These are phyloP conservation scores for Leccinum obscurum DNA, from an alignment of 768 basidiomycete species.

Conservation along the genomic window DNA sequence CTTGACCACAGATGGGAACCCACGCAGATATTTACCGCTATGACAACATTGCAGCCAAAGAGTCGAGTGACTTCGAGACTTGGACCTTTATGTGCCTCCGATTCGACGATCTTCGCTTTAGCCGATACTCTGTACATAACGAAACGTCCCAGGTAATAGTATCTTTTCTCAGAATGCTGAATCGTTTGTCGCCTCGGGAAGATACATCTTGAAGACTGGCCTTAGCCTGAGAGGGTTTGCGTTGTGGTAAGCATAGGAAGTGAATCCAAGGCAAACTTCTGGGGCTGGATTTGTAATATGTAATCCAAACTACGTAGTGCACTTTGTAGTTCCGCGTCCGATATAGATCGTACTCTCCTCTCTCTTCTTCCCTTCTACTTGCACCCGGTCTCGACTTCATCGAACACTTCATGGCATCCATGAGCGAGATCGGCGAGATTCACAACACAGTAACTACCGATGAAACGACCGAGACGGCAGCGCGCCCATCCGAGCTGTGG, in stretches of 20 bases:
- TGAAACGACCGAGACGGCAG: constrained; percentile 1
- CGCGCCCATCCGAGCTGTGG: constrained; percentile 12
- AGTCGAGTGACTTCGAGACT: neutral
- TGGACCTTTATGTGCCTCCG: neutral
- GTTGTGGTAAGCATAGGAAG: neutral
- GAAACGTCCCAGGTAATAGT: neutral
- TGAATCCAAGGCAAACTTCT: too few relatives aligned
- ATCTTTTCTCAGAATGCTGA: neutral
- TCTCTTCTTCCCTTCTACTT: neutral
- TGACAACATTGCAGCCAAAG: neutral
- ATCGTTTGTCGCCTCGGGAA: neutral
- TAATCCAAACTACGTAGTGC: neutral
- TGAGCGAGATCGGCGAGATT: constrained; percentile 5
- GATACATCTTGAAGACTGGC: neutral
- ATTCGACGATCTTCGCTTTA: neutral
- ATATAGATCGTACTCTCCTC: neutral
- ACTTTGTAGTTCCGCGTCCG: neutral
- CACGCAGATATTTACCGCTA: neutral
- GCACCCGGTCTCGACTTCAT: neutral
- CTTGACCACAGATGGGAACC: neutral
- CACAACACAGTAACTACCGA: neutral
- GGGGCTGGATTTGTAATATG: constrained; percentile 6
- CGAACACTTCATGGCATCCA: neutral
- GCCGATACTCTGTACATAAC: neutral
- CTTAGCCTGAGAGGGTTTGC: neutral